Evolutionary conservation across 1,284 basidiomycete genomes (phyloP).

Genomic region (Cutaneotrichosporon sp.): DNA sequence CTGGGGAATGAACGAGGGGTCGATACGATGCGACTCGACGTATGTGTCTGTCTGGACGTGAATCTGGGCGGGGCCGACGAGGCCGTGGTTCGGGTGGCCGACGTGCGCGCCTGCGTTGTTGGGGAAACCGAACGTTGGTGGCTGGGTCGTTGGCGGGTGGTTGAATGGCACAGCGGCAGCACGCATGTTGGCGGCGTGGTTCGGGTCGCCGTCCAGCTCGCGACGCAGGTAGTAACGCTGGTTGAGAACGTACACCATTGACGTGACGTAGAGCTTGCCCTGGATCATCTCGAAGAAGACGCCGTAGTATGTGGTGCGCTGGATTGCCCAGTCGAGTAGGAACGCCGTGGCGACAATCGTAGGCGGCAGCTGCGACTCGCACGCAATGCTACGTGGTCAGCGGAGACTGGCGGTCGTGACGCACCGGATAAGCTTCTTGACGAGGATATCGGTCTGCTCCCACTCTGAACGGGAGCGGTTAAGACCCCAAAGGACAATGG

Average conservation of each 20-base stretch:
- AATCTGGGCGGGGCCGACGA: slow-evolving; percentile 19
- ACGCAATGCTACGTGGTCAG: slow-evolving; percentile 6
- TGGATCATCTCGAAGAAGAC: slow-evolving; percentile 28
- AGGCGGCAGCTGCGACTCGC: slow-evolving; percentile 30
- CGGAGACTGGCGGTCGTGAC: neutral
- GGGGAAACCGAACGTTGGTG: no score
- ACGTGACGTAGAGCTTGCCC: slow-evolving; percentile 27
- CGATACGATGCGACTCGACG: slow-evolving; percentile 21
- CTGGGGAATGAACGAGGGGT: slow-evolving; percentile 11
- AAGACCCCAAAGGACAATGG: slow-evolving; percentile 22
- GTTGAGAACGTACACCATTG: slow-evolving; percentile 27
- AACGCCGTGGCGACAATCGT: slow-evolving; percentile 21
- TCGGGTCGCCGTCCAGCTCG: slow-evolving; percentile 7
- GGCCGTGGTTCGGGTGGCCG: neutral
- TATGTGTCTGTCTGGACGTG: slow-evolving; percentile 32
- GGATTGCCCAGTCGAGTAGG: slow-evolving; percentile 24
- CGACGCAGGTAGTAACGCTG: slow-evolving; percentile 17
- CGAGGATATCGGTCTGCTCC: slow-evolving; percentile 25
- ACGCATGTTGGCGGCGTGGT: neutral
- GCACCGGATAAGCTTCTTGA: slow-evolving; percentile 18
- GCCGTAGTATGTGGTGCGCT: slow-evolving; percentile 17
- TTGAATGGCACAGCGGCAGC: neutral
- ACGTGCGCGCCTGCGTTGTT: slow-evolving; percentile 2
- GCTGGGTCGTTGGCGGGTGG: slow-evolving; percentile 14
- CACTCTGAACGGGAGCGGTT: slow-evolving; percentile 24